phyloP scores from a whole-genome alignment of 176 grass and related monocot species.

The Aegilops speltoides region DNA sequence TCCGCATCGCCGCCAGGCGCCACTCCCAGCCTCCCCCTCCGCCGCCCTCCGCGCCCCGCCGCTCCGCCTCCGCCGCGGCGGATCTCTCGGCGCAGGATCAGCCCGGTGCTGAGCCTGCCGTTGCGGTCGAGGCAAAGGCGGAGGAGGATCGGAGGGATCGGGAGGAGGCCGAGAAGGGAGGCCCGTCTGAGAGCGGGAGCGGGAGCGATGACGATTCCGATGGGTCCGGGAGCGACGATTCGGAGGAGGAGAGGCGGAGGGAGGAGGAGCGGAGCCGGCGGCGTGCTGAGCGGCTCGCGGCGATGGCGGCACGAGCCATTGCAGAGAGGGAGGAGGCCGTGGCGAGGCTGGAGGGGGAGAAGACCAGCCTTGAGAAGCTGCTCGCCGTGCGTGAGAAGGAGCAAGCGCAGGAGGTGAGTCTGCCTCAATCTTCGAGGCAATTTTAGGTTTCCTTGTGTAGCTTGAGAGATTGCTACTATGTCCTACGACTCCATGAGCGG shows the following conservation, averaged over 20 bases:
- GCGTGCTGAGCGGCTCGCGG: conserved; percentile 49
- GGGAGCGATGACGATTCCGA: conserved; percentile 44
- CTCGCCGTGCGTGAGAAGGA: conserved; percentile 89
- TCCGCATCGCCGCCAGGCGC: conserved; percentile 36
- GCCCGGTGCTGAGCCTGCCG: neutral
- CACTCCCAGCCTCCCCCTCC: conserved; percentile 9
- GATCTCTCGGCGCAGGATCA: conserved; percentile 26
- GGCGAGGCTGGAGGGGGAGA: conserved; percentile 68
- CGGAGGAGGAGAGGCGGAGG: conserved; percentile 75
- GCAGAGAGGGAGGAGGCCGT: conserved; percentile 73
- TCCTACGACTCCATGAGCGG: neutral
- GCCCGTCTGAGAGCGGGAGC: conserved; percentile 23
- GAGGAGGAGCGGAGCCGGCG: conserved; percentile 74
- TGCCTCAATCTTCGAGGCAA: neutral
- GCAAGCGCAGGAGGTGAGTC: conserved; percentile 73
- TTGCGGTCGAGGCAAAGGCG: conserved; percentile 5
- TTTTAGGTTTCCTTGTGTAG: neutral
- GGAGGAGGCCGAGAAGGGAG: conserved; percentile 5
- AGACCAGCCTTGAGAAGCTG: conserved; percentile 70
- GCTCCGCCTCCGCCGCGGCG: conserved; percentile 41
- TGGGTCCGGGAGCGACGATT: conserved; percentile 58
- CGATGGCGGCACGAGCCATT: conserved; percentile 64
- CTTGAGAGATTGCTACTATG: neutral
- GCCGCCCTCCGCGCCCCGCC: conserved; percentile 26
- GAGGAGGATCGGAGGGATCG: conserved; percentile 12